These are phyloP conservation scores for Rhizopogon sp. DNA, from an alignment of 768 basidiomycete genomes.

Conservation along the genomic window DNA sequence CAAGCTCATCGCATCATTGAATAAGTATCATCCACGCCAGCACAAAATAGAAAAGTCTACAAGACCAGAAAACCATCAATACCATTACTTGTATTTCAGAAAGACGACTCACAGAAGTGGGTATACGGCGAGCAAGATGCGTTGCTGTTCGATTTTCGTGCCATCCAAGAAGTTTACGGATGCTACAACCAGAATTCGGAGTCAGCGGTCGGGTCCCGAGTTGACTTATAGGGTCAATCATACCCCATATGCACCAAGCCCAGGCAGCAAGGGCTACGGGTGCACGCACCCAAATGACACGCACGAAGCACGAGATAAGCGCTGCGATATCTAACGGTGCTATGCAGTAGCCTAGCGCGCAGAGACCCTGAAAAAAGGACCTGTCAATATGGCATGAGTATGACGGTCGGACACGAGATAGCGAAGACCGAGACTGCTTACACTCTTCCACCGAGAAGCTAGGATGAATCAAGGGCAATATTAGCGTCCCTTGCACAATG, in stretches of 20 bases:
- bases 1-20: constrained; percentile 39
- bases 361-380: constrained; percentile 95
- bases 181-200: constrained; percentile 39
- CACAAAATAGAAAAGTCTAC: constrained; percentile 87
- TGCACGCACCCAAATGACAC: constrained; percentile 77
- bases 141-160: constrained; percentile 86
- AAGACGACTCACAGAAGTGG: constrained; percentile 71
- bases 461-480: neutral
- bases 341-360: constrained; percentile 92
- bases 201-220: constrained; percentile 1
- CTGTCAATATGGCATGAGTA: constrained; percentile 29
- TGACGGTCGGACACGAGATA: neutral
- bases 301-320: constrained; percentile 80
- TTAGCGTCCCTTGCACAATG: neutral
- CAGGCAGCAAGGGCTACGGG: constrained; percentile 84
- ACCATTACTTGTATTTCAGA: constrained; percentile 1
- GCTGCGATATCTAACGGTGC: constrained; percentile 92
- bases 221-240: constrained; percentile 15
- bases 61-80: constrained; percentile 1
- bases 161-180: constrained; percentile 95
- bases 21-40: constrained; percentile 97
- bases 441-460: constrained; percentile 84
- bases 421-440: constrained; percentile 29
- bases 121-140: constrained; percentile 91
- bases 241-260: constrained; percentile 98